Conservation (phyloP, 73 alveolate genomes). For the Symbiodinium pilosum region DNA sequence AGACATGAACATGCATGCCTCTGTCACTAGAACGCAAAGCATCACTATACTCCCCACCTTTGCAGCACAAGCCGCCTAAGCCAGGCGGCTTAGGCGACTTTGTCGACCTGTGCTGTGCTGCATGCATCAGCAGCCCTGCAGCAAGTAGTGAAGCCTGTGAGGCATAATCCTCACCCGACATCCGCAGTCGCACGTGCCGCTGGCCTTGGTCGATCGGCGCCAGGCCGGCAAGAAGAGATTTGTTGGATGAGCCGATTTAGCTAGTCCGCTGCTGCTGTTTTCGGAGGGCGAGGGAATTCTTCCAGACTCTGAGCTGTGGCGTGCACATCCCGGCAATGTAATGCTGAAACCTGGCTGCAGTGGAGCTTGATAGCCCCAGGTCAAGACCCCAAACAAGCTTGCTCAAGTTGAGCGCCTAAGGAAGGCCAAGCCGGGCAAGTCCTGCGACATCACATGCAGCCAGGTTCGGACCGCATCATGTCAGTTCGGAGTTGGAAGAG, state of each 20-base stretch:
- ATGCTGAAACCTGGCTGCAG: background rate
- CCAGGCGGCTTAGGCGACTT: too few relatives aligned
- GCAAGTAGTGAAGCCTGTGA: background rate
- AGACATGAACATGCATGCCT: too few relatives aligned
- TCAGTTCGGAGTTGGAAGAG: too few relatives aligned
- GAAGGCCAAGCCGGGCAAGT: constrained; percentile 6
- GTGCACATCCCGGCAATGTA: constrained; percentile 23
- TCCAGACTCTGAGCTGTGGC: constrained; percentile 54
- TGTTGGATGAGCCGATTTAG: too few relatives aligned
- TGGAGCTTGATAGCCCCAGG: too few relatives aligned
- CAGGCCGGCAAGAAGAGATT: constrained; percentile 10
- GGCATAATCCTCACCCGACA: constrained; percentile 55
- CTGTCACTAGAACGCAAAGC: too few relatives aligned
- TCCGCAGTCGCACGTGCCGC: constrained; percentile 37
- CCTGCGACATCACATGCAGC: background rate
- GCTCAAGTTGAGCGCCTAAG: background rate
- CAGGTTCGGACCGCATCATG: background rate
- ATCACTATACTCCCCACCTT: too few relatives aligned
- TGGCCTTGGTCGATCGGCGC: constrained; percentile 72
- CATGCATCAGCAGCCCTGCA: background rate
- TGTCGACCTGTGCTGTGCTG: too few relatives aligned
- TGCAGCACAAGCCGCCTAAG: too few relatives aligned
- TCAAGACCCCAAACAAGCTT: too few relatives aligned
- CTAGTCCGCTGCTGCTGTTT: background rate
- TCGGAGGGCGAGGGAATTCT: constrained; percentile 68